Evolutionary conservation across 2,329 filamentous ascomycete genomes (phyloP), one percentile per base, ranked within the genome.

Genomic region (Diaporthe velutina): DNA sequence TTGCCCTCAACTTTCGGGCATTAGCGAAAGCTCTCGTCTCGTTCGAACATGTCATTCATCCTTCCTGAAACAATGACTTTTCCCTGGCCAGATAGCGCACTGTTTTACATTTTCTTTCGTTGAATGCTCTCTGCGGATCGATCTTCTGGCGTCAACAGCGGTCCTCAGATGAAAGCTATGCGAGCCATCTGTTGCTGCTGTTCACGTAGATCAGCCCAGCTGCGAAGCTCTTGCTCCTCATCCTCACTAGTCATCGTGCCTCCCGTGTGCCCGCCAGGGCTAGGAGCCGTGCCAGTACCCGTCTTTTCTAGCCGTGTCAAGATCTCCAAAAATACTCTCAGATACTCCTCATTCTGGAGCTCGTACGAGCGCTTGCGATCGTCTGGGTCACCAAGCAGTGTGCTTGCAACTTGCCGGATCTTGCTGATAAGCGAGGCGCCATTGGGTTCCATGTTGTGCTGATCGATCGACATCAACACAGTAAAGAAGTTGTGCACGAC

Each of bases 401-500:
- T 97, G 38, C 93, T 93, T 1, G 95, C 95, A 52, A 98, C 93
- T 80, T 94, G 93, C 13, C 95, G 93, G 78, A 98, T 94, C 86
- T 98, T 97, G 85, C 91, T 91, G 79, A 94, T 95, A n/a, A 91
- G 84, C 0, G 89, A 90, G n/a, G 85, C 85, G 25, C 89, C 89
- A 76, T 91, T 91, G n/a, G 90, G 90, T 75, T 98, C 95, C 88
- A 97, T 93, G 82, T 95, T 95, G 75, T 94, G 91, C 86, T 96
- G 94, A 64, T 93, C 94, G 78, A 98, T 94, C 73, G 91, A 94
- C 35, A 90, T 90, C 7, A 98, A 86, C 4, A 97, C 92, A 4
- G 91, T 88, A 1, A 97, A 88, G 2, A 98, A 88, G 81, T 96
- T 93, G 78, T 94, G 92, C 15, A 97, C 92, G 42, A 98, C 95